Conservation (phyloP, 306 rosid genomes). For the Casuarina equisetifolia region DNA sequence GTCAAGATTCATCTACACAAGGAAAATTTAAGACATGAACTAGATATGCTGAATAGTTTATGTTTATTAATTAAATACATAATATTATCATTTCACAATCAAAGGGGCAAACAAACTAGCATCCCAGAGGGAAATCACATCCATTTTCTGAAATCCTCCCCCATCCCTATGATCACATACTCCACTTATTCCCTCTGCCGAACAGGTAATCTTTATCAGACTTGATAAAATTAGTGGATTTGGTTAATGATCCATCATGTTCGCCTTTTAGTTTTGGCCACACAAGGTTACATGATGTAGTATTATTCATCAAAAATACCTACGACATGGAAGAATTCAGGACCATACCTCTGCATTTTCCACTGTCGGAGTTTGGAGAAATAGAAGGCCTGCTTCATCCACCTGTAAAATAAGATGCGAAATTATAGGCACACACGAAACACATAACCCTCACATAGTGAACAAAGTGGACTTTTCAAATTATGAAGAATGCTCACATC, state of each 20-base stretch:
- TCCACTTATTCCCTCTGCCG: not conserved
- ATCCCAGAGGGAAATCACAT: not conserved
- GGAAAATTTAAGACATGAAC: slow-evolving; percentile 20
- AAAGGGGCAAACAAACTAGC: not conserved
- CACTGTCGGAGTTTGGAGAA: slow-evolving; percentile 39
- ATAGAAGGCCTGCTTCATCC: slow-evolving; percentile 52
- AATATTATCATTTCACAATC: not conserved
- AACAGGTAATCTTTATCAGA: not conserved
- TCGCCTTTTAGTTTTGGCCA: not conserved
- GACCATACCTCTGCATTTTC: slow-evolving; percentile 59
- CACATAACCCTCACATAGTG: too few species aligned
- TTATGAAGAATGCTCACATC: slow-evolving; percentile 53
- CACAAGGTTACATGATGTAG: not conserved
- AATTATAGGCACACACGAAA: slow-evolving; percentile 7
- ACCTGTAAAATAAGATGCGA: slow-evolving; percentile 39
- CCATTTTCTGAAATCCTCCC: not conserved
- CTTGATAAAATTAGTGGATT: not conserved
- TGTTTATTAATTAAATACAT: slow-evolving; percentile 8
- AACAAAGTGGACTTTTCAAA: slow-evolving; percentile 16
- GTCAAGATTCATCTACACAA: slow-evolving; percentile 57
- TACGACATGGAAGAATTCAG: slow-evolving; percentile 21
- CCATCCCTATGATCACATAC: not conserved
- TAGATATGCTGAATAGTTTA: slow-evolving; percentile 17
- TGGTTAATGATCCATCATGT: not conserved
- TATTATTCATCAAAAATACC: not conserved